Conservation (phyloP, 371 early-diverging fungal genomes). For the Aphelidium insulamus region DNA sequence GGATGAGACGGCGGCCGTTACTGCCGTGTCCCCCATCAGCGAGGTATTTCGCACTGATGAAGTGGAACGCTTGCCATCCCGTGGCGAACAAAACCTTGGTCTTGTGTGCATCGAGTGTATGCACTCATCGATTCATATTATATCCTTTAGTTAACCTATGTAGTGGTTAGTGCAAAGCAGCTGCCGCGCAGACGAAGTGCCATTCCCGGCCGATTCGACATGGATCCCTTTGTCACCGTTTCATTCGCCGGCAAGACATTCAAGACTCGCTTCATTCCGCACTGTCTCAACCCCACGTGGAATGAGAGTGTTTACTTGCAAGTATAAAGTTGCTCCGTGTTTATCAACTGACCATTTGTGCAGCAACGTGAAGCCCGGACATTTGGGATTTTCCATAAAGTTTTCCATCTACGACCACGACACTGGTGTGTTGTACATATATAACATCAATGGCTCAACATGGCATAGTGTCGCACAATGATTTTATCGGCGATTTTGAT, state of each 20-base stretch:
- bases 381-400: conserved; percentile 31
- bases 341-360: too few relatives aligned
- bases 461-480: too few relatives aligned
- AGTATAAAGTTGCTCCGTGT: too few relatives aligned
- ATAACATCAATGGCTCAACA: too few relatives aligned
- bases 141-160: conserved; percentile 1
- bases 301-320: conserved; percentile 39
- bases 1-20: conserved; percentile 31
- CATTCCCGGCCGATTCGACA: conserved; percentile 41
- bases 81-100: too few relatives aligned
- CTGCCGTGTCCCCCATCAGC: conserved; percentile 31
- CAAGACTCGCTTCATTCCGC: conserved; percentile 34
- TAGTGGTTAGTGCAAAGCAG: too few relatives aligned
- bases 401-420: conserved; percentile 57
- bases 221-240: conserved; percentile 67
- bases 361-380: too few relatives aligned
- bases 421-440: too few relatives aligned
- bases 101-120: too few relatives aligned
- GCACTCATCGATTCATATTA: not conserved
- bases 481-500: too few relatives aligned
- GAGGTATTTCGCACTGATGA: conserved; percentile 1
- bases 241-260: conserved; percentile 43
- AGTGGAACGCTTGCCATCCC: too few relatives aligned
- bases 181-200: conserved; percentile 7
- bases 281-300: conserved; percentile 35